A percentile compares a stretch with the other conserved stretches of the same genome.
These are phyloP conservation scores for Quercus lobata DNA, from an alignment of 331 rosid genomes.

Conservation along the genomic window DNA sequence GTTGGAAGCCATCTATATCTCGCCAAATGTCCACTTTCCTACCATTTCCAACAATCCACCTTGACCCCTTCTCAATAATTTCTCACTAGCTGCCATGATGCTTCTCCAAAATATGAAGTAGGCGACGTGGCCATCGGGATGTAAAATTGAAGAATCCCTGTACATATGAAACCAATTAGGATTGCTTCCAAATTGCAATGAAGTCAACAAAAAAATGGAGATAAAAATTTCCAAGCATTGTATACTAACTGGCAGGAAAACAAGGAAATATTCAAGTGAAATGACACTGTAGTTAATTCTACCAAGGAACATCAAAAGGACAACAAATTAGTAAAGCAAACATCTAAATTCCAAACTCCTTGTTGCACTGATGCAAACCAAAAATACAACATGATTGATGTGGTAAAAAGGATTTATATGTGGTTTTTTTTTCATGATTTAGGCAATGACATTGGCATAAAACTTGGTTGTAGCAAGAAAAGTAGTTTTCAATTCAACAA, in stretches of 20 bases:
- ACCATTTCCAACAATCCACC: too few species aligned
- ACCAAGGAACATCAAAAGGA: background rate
- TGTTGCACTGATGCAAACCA: background rate
- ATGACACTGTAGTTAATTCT: background rate
- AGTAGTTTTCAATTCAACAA: background rate
- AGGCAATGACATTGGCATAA: too few species aligned
- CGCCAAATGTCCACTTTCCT: too few species aligned
- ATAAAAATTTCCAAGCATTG: background rate
- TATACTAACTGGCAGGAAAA: background rate
- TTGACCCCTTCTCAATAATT: too few species aligned
- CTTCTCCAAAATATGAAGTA: constrained; percentile 18
- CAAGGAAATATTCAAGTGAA: background rate
- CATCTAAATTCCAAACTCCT: too few species aligned
- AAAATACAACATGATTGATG: background rate
- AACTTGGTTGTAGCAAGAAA: too few species aligned
- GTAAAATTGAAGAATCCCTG: constrained; percentile 98
- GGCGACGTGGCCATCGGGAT: constrained; percentile 84
- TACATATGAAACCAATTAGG: constrained; percentile 13
- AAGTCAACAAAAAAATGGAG: background rate
- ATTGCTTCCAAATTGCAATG: constrained; percentile 10
- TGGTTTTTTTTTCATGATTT: too few species aligned
- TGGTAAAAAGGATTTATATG: too few species aligned
- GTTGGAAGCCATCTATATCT: too few species aligned
- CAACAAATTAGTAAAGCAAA: background rate
- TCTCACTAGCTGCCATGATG: too few species aligned